A percentile compares a stretch with the other conserved stretches of the same genome.
phyloP scores from a whole-genome alignment of 2,329 filamentous ascomycete species.

The Claviceps arundinis region DNA sequence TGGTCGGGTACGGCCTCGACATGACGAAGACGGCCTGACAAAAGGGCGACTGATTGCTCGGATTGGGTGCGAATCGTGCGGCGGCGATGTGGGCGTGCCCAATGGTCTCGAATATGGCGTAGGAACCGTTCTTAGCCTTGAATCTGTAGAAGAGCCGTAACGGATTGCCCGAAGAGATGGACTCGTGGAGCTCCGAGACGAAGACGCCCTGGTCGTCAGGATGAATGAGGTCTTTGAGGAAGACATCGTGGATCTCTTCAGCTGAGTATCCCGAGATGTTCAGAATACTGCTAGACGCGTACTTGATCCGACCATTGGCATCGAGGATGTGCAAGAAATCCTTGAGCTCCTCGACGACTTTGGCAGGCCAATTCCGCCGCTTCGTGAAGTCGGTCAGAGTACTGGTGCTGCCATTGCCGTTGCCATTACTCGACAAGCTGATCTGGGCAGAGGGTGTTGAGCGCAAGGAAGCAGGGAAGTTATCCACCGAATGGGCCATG shows the following conservation, averaged over 20 bases:
- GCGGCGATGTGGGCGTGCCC: slow-evolving; percentile 80
- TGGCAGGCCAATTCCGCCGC: slow-evolving; percentile 67
- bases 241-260: slow-evolving; percentile 57
- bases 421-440: slow-evolving; percentile 14
- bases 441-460: slow-evolving; percentile 23
- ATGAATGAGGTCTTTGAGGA: slow-evolving; percentile 74
- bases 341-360: slow-evolving; percentile 77
- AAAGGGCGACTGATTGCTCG: slow-evolving; percentile 51
- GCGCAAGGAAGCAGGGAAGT: slow-evolving; percentile 29
- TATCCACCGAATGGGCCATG: slow-evolving; percentile 21
- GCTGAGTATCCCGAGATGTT: slow-evolving; percentile 61
- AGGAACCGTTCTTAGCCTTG: slow-evolving; percentile 57
- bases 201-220: slow-evolving; percentile 74
- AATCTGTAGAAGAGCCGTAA: slow-evolving; percentile 81
- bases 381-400: slow-evolving; percentile 47
- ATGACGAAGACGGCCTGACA: slow-evolving; percentile 92
- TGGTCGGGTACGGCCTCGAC: slow-evolving; percentile 78
- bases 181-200: slow-evolving; percentile 77
- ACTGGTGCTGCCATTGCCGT: slow-evolving; percentile 12
- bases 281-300: slow-evolving; percentile 69
- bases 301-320: slow-evolving; percentile 69
- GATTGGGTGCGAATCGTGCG: slow-evolving; percentile 49
- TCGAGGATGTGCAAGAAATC: slow-evolving; percentile 83
- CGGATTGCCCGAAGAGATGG: slow-evolving; percentile 66
- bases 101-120: slow-evolving; percentile 77